Evolutionary conservation across 2,329 filamentous ascomycete genomes (phyloP).

Genomic region (Pseudogymnoascus sp.): DNA sequence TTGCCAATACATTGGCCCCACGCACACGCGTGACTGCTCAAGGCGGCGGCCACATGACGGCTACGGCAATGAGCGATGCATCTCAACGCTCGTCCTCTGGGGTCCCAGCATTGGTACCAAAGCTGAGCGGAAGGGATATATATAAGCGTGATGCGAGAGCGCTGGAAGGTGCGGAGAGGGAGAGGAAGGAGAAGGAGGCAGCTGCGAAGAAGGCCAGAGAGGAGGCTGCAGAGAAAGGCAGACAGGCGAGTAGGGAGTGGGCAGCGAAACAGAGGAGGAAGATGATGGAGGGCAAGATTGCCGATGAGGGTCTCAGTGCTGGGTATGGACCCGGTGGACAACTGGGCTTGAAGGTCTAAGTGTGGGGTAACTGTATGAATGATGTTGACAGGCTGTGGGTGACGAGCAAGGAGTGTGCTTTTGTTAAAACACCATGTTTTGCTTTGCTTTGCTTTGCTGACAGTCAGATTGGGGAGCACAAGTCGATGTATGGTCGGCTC

Average conservation of each 20-base stretch:
- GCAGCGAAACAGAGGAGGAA: constrained; percentile 45
- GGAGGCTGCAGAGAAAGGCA: constrained; percentile 53
- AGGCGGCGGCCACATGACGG: neutral
- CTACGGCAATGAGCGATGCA: neutral
- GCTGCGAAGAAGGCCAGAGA: constrained; percentile 48
- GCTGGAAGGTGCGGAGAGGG: constrained; percentile 41
- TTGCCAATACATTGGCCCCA: constrained; percentile 24
- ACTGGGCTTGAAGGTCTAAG: constrained; percentile 15
- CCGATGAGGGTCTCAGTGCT: constrained; percentile 20
- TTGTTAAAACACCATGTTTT: neutral
- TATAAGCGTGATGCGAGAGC: constrained; percentile 44
- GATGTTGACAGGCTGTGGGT: neutral
- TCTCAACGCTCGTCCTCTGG: constrained; percentile 1
- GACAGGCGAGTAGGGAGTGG: constrained; percentile 53
- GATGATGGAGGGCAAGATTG: constrained; percentile 13
- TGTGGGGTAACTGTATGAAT: neutral
- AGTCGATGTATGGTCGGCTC: neutral
- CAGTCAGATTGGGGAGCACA: neutral
- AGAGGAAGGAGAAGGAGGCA: constrained; percentile 46
- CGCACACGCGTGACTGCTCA: constrained; percentile 19
- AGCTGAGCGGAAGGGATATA: constrained; percentile 42
- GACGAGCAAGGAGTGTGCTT: neutral
- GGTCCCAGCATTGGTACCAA: neutral
- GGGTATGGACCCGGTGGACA: constrained; percentile 23
- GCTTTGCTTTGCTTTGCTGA: neutral